Evolutionary conservation across 352 stramenopile species (phyloP), one percentile per base, ranked within the genome.

Genomic region (Phytophthora hybrid): DNA sequence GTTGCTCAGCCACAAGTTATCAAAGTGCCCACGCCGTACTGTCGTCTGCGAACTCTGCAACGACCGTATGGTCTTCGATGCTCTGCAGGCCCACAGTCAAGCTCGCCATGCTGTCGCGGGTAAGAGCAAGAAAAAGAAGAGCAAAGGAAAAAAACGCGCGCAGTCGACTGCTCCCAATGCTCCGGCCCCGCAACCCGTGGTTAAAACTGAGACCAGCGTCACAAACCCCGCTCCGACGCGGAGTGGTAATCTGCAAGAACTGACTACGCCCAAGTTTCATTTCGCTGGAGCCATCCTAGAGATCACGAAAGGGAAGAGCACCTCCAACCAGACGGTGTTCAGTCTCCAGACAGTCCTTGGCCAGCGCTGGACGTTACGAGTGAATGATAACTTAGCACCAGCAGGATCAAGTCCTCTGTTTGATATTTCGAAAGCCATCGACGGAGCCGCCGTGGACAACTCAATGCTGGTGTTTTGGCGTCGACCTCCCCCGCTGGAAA

Each of bases 401-500:
- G 13, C 18, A 41, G 26, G 34, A 51, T 71, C 41, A 3, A 73
- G 41, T 32, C 52, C 29, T 47, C 54, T 37, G 7, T 57, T 57
- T 23, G 39, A 69, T 14, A 21, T 56, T 41, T 49, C 19, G 13
- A 54, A 60, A 61, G 56, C 57, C 29, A 59, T 76, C 46, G 46
- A 59, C 19, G 68, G 41, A 29, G 60, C 65, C 3, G 58, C 73
- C 19, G 68, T 74, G 18, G 31, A 71, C 23, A 76, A 74, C 18
- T 71, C 68, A 13, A 18, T 82, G 37, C 26, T 82, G 34, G 47
- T 80, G 1, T 80, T 82, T 56, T 82, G 76, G 76, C 66, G 72
- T 61, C 57, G 49, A 4, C 68, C 68, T 5, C 76, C 72, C 7
- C 34, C 72, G 10, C 53, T 78, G 7, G 69, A 78, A 31, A 69